A percentile compares a stretch with the other conserved stretches of the same genome.
These are phyloP conservation scores for Penicillium capsulatum DNA, from an alignment of 2,329 filamentous ascomycete genomes.

Conservation along the genomic window DNA sequence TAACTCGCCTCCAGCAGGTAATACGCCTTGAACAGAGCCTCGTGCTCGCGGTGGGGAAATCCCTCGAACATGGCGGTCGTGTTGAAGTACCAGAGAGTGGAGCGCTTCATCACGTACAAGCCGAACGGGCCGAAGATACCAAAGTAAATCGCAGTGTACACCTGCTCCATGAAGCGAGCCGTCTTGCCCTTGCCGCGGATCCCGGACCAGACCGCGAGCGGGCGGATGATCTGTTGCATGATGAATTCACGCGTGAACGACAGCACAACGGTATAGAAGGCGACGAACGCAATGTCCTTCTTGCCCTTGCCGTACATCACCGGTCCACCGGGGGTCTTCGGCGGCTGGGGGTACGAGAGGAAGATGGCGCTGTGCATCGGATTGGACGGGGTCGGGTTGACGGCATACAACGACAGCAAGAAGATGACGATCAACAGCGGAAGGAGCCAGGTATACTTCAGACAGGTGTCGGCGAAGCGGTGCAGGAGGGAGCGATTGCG, in stretches of 20 bases:
- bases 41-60: slow-evolving; percentile 79
- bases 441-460: slow-evolving; percentile 58
- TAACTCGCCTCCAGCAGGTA: slow-evolving; percentile 92
- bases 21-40: slow-evolving; percentile 84
- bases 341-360: slow-evolving; percentile 75
- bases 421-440: slow-evolving; percentile 65
- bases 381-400: slow-evolving; percentile 74
- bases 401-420: slow-evolving; percentile 64
- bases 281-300: slow-evolving; percentile 80
- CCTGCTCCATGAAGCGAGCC: slow-evolving; percentile 90
- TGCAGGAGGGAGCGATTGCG: slow-evolving; percentile 42
- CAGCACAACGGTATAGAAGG: slow-evolving; percentile 83
- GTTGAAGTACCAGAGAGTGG: slow-evolving; percentile 96
- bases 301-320: slow-evolving; percentile 83
- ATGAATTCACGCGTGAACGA: slow-evolving; percentile 93
- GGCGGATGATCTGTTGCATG: slow-evolving; percentile 84
- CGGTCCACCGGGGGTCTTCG: slow-evolving; percentile 45
- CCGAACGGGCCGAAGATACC: slow-evolving; percentile 74
- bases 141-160: slow-evolving; percentile 92
- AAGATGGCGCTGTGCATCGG: slow-evolving; percentile 78
- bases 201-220: slow-evolving; percentile 65
- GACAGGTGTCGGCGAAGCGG: slow-evolving; percentile 41
- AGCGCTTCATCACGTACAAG: slow-evolving; percentile 83
- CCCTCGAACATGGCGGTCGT: slow-evolving; percentile 82
- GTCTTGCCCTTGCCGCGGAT: slow-evolving; percentile 73